Evolutionary conservation across 306 rosid species (phyloP).

Genomic region (Herpetospermum pedunculosum): DNA sequence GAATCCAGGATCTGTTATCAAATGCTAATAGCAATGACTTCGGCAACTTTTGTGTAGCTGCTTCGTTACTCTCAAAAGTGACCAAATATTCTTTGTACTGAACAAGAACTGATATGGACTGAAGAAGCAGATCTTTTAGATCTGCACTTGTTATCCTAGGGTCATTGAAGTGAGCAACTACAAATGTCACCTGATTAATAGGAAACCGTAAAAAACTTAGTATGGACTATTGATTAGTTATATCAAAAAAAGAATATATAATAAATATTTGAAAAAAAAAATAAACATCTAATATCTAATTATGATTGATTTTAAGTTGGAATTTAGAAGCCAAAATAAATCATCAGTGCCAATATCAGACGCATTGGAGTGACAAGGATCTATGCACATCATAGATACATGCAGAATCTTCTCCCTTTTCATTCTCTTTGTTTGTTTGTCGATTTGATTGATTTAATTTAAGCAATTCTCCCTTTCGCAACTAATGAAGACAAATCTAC

Average conservation of each 20-base stretch:
- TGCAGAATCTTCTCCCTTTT: neutral
- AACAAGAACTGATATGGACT: constrained; percentile 80
- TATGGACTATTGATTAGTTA: neutral
- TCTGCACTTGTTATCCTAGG: constrained; percentile 93
- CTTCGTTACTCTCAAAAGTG: constrained; percentile 77
- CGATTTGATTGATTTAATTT: neutral
- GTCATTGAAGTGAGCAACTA: constrained; percentile 88
- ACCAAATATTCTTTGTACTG: constrained; percentile 82
- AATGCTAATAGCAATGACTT: constrained; percentile 75
- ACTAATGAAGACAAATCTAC: too few species aligned
- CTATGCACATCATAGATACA: neutral
- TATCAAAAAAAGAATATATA: neutral
- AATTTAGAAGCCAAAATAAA: neutral
- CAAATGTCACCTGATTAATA: constrained; percentile 69
- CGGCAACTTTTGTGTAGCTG: constrained; percentile 76
- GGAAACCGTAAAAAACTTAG: constrained; percentile 9
- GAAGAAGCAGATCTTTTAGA: constrained; percentile 92
- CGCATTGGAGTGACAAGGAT: neutral
- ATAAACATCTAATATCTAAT: neutral
- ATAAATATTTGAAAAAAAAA: neutral
- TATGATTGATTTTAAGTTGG: neutral
- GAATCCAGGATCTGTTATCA: constrained; percentile 96
- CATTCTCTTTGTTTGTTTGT: neutral
- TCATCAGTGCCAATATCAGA: neutral
- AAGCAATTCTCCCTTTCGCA: neutral